Evolutionary conservation across 2,329 filamentous ascomycete species (phyloP).

Genomic region (Aspergillus flavus): DNA sequence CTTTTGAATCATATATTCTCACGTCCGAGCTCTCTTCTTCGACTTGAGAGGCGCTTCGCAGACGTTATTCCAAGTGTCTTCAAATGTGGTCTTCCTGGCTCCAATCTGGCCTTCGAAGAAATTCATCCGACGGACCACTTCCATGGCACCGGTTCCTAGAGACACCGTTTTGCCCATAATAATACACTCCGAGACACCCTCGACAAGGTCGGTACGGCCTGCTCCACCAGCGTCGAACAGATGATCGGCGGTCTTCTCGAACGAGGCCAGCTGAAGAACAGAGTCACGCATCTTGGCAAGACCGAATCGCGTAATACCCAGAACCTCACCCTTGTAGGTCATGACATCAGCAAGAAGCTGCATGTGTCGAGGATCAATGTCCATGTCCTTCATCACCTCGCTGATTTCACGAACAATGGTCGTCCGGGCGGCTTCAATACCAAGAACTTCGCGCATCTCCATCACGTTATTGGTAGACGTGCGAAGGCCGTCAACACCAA

Average conservation of each 20-base stretch:
- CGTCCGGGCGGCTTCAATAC: conserved; percentile 88
- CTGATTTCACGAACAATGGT: conserved; percentile 90
- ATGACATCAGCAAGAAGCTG: conserved; percentile 95
- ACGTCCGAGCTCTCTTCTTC: conserved; percentile 14
- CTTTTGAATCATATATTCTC: conserved; percentile 10
- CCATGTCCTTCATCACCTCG: conserved; percentile 89
- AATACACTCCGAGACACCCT: conserved; percentile 94
- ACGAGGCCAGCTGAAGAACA: conserved; percentile 89
- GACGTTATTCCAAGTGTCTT: conserved; percentile 56
- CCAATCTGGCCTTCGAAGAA: conserved; percentile 63
- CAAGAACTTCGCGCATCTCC: conserved; percentile 83
- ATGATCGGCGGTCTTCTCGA: conserved; percentile 98
- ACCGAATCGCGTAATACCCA: conserved; percentile 95
- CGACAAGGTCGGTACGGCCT: conserved; percentile 89
- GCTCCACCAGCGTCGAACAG: conserved; percentile 90
- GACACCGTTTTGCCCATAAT: conserved; percentile 97
- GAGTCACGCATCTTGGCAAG: conserved; percentile 95
- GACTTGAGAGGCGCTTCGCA: conserved; percentile 14
- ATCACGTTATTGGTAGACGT: conserved; percentile 84
- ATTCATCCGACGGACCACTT: conserved; percentile 77
- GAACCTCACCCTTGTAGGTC: conserved; percentile 97
- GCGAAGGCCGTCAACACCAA: conserved; percentile 78
- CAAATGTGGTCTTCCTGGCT: conserved; percentile 65
- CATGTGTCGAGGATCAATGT: conserved; percentile 97
- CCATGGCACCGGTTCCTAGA: conserved; percentile 88